Base-by-base conservation (phyloP, 331 rosid species). In the Rhamnella rubrinervis region DNA sequence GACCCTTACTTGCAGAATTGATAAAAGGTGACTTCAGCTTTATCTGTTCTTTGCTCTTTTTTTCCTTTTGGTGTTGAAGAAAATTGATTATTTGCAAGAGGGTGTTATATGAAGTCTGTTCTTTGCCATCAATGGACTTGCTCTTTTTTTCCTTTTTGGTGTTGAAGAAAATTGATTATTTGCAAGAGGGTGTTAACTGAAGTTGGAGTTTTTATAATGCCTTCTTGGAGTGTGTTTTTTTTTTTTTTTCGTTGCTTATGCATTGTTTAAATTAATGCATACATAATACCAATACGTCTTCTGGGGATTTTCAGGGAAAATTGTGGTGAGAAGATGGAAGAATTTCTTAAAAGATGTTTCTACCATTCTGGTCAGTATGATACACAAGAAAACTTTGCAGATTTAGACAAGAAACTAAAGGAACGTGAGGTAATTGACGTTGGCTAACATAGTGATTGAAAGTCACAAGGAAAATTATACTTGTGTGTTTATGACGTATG, bases 281-380 rank as follows among this genome's bases (percentile, higher is more conserved):
- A 60, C n/a, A 13, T 63, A 65, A 72, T 21, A 35, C n/a, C 63
- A 60, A 25, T 55, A 59, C 55, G 50, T 70, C 70, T 46, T 74
- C 39, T 53, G 35, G 58, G 63, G 53, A 77, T 58, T 73, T 78
- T 77, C 89, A 92, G 97, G 72, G 96, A 84, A 81, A 92, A 92
- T 78, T 92, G 97, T 66, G 68, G 70, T 13, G 96, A 87, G 77
- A 89, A 92, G 75, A 92, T 92, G 95, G 95, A 89, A 2, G 72
- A 92, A 62, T 92, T 92, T 79, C 96, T 92, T 55, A 47, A 77
- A 72, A 87, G 97, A 74, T 92, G 97, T 77, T 92, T 89, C 84
- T 92, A 92, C 83, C 97, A 89, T 81, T 79, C 95, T 31, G 97
- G 97, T 61, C 97, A 92, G 79, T 92, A 92, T 84, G 97, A 89